These are phyloP conservation scores for Clonostachys rhizophaga DNA, from an alignment of 2,329 filamentous ascomycete genomes.

Conservation along the genomic window DNA sequence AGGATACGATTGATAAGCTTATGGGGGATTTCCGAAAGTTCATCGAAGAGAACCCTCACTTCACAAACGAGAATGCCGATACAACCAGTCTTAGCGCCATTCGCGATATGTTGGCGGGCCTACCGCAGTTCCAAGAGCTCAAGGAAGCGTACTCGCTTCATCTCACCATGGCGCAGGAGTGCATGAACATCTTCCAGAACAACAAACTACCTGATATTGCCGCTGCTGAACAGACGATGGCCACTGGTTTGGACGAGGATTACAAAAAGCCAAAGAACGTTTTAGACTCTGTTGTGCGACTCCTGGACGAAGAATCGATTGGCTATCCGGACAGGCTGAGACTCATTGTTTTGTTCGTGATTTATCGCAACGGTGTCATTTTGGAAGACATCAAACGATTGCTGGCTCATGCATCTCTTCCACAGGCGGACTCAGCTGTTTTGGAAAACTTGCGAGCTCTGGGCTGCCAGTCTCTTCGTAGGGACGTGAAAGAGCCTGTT, in stretches of 20 bases:
- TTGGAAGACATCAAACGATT: conserved; percentile 80
- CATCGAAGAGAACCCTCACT: conserved; percentile 85
- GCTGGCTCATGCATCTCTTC: conserved; percentile 76
- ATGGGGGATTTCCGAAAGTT: conserved; percentile 93
- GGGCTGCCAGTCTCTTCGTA: conserved; percentile 65
- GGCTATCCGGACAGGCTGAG: conserved; percentile 71
- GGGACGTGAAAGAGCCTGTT: conserved; percentile 67
- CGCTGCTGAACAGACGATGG: conserved; percentile 82
- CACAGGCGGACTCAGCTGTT: conserved; percentile 66
- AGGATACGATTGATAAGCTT: conserved; percentile 90
- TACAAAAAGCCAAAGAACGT: conserved; percentile 86
- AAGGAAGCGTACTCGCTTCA: conserved; percentile 94
- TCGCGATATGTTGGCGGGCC: conserved; percentile 91
- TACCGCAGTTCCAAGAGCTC: conserved; percentile 92
- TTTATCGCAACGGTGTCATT: conserved; percentile 83
- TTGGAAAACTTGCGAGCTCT: conserved; percentile 77
- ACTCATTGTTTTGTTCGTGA: conserved; percentile 77
- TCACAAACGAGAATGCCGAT: conserved; percentile 68
- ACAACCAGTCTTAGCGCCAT: conserved; percentile 82
- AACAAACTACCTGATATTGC: conserved; percentile 84
- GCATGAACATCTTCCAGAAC: conserved; percentile 87
- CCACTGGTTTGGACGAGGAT: conserved; percentile 91
- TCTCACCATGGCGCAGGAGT: conserved; percentile 93
- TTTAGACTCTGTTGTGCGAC: conserved; percentile 75
- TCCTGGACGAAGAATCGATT: conserved; percentile 82